phyloP scores from a whole-genome alignment of 2,329 filamentous ascomycete species.

The Aspergillus sp. region DNA sequence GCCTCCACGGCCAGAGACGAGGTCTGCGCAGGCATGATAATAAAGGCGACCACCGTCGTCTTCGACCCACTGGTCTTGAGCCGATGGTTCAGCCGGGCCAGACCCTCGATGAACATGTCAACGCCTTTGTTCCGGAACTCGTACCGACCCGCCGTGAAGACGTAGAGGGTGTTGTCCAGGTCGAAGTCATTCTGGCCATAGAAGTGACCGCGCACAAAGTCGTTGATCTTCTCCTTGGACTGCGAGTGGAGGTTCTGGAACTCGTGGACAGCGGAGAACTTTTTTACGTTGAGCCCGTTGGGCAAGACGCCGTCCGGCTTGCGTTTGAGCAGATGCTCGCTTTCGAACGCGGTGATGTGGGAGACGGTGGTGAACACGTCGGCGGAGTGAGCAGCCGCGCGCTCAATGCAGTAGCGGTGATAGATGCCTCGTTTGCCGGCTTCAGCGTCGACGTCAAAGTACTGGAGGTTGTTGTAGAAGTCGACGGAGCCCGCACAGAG shows the following conservation, averaged over 20 bases:
- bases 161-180: slow-evolving; percentile 92
- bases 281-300: slow-evolving; percentile 96
- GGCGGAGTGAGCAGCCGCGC: slow-evolving; percentile 82
- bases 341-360: slow-evolving; percentile 97
- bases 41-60: slow-evolving; percentile 92
- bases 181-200: slow-evolving; percentile 98
- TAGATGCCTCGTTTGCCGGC: slow-evolving; percentile 98
- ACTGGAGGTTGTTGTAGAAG: slow-evolving; percentile 98
- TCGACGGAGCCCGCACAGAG: slow-evolving; percentile 96
- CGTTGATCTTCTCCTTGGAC: slow-evolving; percentile 95
- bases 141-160: slow-evolving; percentile 95
- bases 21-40: slow-evolving; percentile 98
- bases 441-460: slow-evolving; percentile 94
- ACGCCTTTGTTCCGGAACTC: slow-evolving; percentile 98
- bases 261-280: slow-evolving; percentile 97
- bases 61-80: slow-evolving; percentile 83
- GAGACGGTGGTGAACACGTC: slow-evolving; percentile 99
- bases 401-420: slow-evolving; percentile 96
- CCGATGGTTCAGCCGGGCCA: slow-evolving; percentile 90
- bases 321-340: slow-evolving; percentile 93
- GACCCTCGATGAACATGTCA: slow-evolving; percentile 98
- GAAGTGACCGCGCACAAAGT: slow-evolving; percentile 97
- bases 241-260: slow-evolving; percentile 98
- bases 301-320: slow-evolving; percentile 96
- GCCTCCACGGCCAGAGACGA: slow-evolving; percentile 93